These are phyloP conservation scores for Tulasnella sp. DNA, from an alignment of 768 basidiomycete genomes.

Conservation along the genomic window DNA sequence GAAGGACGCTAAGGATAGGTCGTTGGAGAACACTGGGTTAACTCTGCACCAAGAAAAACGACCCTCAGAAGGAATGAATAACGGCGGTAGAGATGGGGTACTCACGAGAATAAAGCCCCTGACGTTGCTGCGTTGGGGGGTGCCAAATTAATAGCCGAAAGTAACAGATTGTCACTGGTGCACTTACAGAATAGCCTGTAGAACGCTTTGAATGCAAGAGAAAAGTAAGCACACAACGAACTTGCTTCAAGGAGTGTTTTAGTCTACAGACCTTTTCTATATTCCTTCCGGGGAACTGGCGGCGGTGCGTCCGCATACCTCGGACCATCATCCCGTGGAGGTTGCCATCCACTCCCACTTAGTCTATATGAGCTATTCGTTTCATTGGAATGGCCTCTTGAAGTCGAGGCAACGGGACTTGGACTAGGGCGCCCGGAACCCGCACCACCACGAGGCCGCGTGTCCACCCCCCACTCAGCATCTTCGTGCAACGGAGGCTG, in stretches of 20 bases:
- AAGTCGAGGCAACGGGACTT: neutral
- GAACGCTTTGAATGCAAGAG: neutral
- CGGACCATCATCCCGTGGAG: neutral
- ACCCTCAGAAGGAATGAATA: neutral
- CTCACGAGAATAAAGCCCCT: neutral
- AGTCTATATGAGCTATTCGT: neutral
- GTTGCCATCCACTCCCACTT: neutral
- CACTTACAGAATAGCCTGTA: neutral
- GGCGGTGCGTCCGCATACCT: neutral
- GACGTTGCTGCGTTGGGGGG: neutral
- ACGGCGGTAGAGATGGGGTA: neutral
- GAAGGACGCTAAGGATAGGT: conserved; percentile 7
- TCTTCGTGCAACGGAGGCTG: neutral
- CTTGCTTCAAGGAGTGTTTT: neutral
- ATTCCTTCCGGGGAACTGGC: neutral
- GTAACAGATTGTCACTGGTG: neutral
- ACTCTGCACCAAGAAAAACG: neutral
- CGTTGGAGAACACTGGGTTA: conserved; percentile 10
- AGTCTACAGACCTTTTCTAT: neutral
- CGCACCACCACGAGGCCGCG: neutral
- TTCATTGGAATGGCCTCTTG: neutral
- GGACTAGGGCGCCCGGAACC: neutral
- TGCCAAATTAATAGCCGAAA: neutral
- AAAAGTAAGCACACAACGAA: neutral
- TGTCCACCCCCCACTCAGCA: neutral